Percentiles rank a stretch among this genome's conserved stretches.
These are phyloP conservation scores for Arthrobotrys megalospora DNA, from an alignment of 2,329 filamentous ascomycete species.

Conservation along the genomic window DNA sequence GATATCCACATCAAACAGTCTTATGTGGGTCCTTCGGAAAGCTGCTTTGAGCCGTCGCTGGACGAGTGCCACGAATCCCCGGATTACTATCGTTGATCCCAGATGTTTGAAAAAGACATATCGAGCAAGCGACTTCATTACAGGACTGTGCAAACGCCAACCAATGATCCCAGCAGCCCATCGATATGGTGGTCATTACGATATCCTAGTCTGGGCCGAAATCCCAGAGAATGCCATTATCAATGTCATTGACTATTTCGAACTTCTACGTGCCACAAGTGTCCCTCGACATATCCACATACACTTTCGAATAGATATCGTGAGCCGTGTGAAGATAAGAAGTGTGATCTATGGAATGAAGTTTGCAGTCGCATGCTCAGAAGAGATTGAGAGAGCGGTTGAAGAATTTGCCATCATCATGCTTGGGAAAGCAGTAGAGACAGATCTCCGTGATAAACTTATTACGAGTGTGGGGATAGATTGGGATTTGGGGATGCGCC, in stretches of 20 bases:
- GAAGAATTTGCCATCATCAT: slow-evolving; percentile 41
- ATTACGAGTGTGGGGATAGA: slow-evolving; percentile 30
- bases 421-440: slow-evolving; percentile 3
- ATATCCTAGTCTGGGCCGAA: slow-evolving; percentile 56
- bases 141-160: slow-evolving; percentile 29
- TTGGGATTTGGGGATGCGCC: slow-evolving; percentile 25
- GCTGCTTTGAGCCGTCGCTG: slow-evolving; percentile 47
- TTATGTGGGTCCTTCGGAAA: slow-evolving; percentile 58
- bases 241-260: slow-evolving; percentile 53
- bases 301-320: slow-evolving; percentile 55
- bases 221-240: slow-evolving; percentile 48
- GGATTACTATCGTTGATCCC: slow-evolving; percentile 54
- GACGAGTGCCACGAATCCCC: slow-evolving; percentile 41
- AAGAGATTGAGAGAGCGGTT: slow-evolving; percentile 33
- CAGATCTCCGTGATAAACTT: slow-evolving; percentile 35
- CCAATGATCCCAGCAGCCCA: slow-evolving; percentile 54
- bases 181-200: slow-evolving; percentile 55
- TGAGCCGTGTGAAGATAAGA: slow-evolving; percentile 40
- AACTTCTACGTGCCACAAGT: slow-evolving; percentile 36
- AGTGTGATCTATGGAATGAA: slow-evolving; percentile 49
- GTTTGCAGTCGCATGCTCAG: slow-evolving; percentile 48
- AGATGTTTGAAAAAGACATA: slow-evolving; percentile 38
- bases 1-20: slow-evolving; percentile 57
- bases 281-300: slow-evolving; percentile 52
- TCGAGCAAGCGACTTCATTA: slow-evolving; percentile 42